Evolutionary conservation across 345 rosid genomes (phyloP), one percentile per base, ranked within the genome.

Genomic region (Gossypium ekmanianum): DNA sequence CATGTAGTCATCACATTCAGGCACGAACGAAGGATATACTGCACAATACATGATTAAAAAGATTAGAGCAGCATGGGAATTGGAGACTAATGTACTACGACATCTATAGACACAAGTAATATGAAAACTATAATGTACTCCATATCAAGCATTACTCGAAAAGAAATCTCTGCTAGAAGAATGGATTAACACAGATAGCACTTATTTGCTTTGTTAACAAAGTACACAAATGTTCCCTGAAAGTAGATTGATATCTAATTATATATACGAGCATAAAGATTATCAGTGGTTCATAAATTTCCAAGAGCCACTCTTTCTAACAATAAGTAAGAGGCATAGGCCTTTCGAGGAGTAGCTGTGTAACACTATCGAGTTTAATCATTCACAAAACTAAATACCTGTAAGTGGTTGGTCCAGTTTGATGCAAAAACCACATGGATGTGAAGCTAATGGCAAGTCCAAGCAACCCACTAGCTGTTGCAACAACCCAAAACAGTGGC

Each of bases 371-470:
- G 34, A 20, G 52, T 20, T 66, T 52, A 70, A 70, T n/a, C 48
- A 54, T 22, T 24, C 11, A 29, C 24, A 73, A 34, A 29, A 44
- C 3, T 16, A 2, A 55, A 74, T 76, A 83, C 97, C 97, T 94
- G 79, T 91, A 91, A 27, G 98, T 94, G 65, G 97, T 92, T 4
- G 98, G 97, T 62, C 98, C 94, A 17, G 98, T 94, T 89, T 94
- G 97, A 81, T 83, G 89, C 75, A 94, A 69, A 80, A 94, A 94
- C 98, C 98, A 94, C 92, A 94, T 85, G 24, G 98, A 94, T 16
- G 97, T 91, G 87, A 94, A 92, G 86, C 97, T 94, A 58, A 91
- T 92, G 34, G 97, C 92, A 8, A 94, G 91, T 77, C 97, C 98
- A 48, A 94, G 86, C 16, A 94, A 82, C 27, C 98, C 99, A 63